Base-by-base conservation (phyloP, 140 eudicot genomes). In the Flaveria floridana region DNA sequence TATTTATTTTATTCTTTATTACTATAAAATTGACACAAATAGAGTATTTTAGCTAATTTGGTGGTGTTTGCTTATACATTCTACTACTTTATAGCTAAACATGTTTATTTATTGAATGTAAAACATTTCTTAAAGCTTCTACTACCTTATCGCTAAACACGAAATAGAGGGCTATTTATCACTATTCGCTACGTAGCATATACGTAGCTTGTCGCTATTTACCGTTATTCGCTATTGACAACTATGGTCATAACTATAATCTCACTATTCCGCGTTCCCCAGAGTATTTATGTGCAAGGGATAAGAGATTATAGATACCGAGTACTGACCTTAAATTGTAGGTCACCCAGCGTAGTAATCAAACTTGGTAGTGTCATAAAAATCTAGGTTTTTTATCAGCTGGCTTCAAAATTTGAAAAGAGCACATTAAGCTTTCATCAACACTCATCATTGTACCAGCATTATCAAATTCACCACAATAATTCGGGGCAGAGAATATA, bases 401-500 rank as follows among this genome's bases (percentile, higher is more conserved):
- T 2, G 88, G 88, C 82, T 84, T 84, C 76, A 84, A 75, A 37
- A 84, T 71, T 78, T 84, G 88, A 55, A 84, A 84, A 41, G 88
- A 84, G 68, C 88, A 84, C 88, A 84, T 81, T 23, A 84, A 78
- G 19, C 84, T 84, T 48, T 84, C 88, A 70, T 86, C 91, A 80
- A 86, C 91, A 39, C 91, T 86, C 91, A 86, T 86, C 86, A 86
- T 81, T 1, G 88, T 84, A 78, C 91, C 91, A 15, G 88, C 88
- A 76, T 86, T 86, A 69, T 86, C 91, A 78, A 83, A 86, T 72
- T 86, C 91, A 6, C 91, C 91, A 11, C 91, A 86, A 78, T 86
- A 86, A 70, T 86, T 86, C 3, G 90, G 90, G n/a, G 85, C 87
- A 23, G 87, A 84, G 68, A 84, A 84, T 73, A 84, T 78, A 5